A percentile compares a stretch with the other conserved stretches of the same genome.
These are phyloP conservation scores for Cucurbita argyrosperma DNA, from an alignment of 306 rosid genomes.

Conservation along the genomic window DNA sequence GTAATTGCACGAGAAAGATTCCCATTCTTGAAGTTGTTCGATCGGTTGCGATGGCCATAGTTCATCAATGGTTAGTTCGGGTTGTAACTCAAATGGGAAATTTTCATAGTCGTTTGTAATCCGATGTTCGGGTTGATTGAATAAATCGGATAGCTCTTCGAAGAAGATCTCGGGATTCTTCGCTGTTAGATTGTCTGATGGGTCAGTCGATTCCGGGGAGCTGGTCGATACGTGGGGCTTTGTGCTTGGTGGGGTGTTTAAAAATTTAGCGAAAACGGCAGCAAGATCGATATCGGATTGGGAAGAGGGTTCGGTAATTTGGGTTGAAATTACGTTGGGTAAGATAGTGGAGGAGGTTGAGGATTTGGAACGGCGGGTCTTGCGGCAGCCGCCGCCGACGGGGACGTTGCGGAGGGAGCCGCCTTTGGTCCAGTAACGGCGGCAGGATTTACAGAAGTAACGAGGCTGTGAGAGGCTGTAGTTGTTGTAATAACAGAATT, in stretches of 20 bases:
- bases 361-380: slow-evolving; percentile 34
- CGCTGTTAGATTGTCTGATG: not conserved
- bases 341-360: not conserved
- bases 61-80: not conserved
- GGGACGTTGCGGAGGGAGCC: slow-evolving; percentile 82
- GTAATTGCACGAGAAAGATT: not conserved
- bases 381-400: slow-evolving; percentile 67
- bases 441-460: slow-evolving; percentile 71
- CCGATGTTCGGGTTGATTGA: not conserved
- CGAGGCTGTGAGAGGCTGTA: slow-evolving; percentile 91
- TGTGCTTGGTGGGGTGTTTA: slow-evolving; percentile 10
- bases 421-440: slow-evolving; percentile 93
- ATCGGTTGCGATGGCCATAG: not conserved
- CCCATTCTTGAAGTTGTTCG: not conserved
- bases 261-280: slow-evolving; percentile 51
- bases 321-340: not conserved
- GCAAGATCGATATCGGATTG: slow-evolving; percentile 62
- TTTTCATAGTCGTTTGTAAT: not conserved
- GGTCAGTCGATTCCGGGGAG: not conserved
- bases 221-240: not conserved
- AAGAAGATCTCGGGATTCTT: not conserved
- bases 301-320: not conserved
- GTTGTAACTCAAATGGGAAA: not conserved
- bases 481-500: slow-evolving; percentile 94
- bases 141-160: not conserved